phyloP scores from a whole-genome alignment of 257 asterid species.

The Solanum chmielewskii region DNA sequence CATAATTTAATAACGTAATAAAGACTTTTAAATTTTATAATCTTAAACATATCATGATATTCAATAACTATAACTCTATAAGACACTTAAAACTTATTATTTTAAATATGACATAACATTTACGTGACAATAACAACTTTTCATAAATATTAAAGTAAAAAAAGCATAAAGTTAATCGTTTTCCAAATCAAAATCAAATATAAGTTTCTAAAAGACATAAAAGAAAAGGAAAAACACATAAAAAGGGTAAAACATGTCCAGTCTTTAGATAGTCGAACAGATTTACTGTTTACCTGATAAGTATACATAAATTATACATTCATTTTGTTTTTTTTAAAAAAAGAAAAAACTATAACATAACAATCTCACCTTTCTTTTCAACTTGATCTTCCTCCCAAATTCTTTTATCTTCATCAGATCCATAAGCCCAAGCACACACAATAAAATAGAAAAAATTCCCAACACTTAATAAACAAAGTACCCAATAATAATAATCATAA shows the following conservation, averaged over 20 bases:
- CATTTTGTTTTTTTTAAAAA: too few species aligned
- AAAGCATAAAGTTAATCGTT: neutral
- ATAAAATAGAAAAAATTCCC: slow-evolving; percentile 34
- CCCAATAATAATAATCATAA: slow-evolving; percentile 67
- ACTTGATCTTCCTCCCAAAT: slow-evolving; percentile 21
- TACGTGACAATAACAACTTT: neutral
- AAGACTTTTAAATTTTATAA: neutral
- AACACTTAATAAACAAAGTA: slow-evolving; percentile 24
- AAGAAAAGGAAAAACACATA: neutral
- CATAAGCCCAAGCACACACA: slow-evolving; percentile 16
- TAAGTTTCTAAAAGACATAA: neutral
- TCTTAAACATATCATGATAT: neutral
- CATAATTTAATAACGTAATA: neutral
- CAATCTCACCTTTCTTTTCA: neutral
- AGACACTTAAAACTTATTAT: neutral
- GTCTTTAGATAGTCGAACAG: fast-evolving
- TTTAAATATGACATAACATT: neutral
- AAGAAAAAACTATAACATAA: neutral
- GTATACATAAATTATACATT: neutral
- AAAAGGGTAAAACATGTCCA: neutral
- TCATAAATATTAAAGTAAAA: neutral
- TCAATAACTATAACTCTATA: neutral
- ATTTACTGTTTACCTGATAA: neutral
- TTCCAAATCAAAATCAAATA: neutral
- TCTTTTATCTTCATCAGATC: slow-evolving; percentile 12